These are phyloP conservation scores for Calonectria pseudoturangicola DNA, from an alignment of 2,329 filamentous ascomycete species.

Conservation along the genomic window DNA sequence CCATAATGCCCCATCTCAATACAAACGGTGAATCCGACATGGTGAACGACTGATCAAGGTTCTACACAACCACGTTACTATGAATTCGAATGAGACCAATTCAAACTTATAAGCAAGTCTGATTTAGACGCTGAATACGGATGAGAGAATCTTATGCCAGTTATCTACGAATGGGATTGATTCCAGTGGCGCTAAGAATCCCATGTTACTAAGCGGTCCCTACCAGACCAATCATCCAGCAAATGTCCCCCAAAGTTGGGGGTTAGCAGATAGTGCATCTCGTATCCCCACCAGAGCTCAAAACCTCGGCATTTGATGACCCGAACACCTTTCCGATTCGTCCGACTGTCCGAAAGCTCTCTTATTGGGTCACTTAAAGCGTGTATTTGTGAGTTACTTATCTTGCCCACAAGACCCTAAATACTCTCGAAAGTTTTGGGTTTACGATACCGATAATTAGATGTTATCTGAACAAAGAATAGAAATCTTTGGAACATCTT, in stretches of 20 bases:
- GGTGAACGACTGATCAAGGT: too few relatives aligned
- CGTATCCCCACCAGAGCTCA: too few relatives aligned
- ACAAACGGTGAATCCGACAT: not conserved
- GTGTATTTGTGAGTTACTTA: too few relatives aligned
- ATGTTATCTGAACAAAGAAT: too few relatives aligned
- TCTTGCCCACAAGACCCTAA: too few relatives aligned
- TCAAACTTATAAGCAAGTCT: not conserved
- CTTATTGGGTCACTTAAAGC: too few relatives aligned
- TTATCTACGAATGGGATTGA: too few relatives aligned
- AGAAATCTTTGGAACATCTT: too few relatives aligned
- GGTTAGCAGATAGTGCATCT: not conserved
- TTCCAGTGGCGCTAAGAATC: not conserved
- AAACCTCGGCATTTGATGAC: not conserved
- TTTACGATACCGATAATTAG: too few relatives aligned
- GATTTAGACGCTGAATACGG: not conserved
- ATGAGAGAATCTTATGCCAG: not conserved
- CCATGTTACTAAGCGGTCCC: not conserved
- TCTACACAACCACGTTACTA: too few relatives aligned
- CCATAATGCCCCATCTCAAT: conserved; percentile 19
- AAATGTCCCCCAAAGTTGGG: conserved; percentile 1
- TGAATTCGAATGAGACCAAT: not conserved
- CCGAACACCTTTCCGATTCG: not conserved
- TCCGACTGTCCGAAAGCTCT: not conserved
- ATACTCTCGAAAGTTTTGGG: too few relatives aligned
- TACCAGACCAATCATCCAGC: not conserved